Conservation (phyloP, 179 eudicot genomes). For the Spinacia oleracea region DNA sequence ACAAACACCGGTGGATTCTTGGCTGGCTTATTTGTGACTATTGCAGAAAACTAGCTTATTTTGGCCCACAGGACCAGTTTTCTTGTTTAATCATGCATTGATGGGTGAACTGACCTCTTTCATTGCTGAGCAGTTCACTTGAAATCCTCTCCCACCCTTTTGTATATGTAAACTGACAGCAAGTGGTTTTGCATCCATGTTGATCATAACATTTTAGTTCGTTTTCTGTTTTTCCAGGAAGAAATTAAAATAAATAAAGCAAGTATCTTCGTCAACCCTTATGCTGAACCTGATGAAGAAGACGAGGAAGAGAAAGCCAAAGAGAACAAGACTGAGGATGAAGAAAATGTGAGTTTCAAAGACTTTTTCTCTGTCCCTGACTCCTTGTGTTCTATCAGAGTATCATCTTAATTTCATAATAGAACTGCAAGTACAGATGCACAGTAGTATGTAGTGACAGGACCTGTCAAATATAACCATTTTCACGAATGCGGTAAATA, state of each 20-base stretch:
- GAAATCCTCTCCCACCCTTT: background rate
- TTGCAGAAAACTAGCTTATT: too few species aligned
- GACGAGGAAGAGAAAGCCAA: constrained; percentile 61
- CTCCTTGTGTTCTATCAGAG: background rate
- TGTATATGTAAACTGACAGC: background rate
- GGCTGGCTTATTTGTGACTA: too few species aligned
- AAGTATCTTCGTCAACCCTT: constrained; percentile 84
- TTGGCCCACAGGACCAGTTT: too few species aligned
- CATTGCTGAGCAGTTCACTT: background rate
- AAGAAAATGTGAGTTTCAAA: constrained; percentile 63
- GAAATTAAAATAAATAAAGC: constrained; percentile 84
- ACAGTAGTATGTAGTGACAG: background rate
- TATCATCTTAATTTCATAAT: background rate
- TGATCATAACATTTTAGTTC: constrained; percentile 4
- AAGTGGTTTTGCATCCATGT: background rate
- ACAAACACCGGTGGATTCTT: background rate
- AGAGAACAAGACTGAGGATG: constrained; percentile 56
- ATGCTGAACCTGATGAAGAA: constrained; percentile 83
- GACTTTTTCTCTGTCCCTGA: constrained; percentile 4
- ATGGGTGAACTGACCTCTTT: background rate
- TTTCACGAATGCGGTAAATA: too few species aligned
- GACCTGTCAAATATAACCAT: too few species aligned
- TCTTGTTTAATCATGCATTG: background rate
- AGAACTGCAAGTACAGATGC: background rate
- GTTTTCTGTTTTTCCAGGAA: constrained; percentile 57